phyloP scores from a whole-genome alignment of 1,139 yeast genomes.

The Hansenula sp. region DNA sequence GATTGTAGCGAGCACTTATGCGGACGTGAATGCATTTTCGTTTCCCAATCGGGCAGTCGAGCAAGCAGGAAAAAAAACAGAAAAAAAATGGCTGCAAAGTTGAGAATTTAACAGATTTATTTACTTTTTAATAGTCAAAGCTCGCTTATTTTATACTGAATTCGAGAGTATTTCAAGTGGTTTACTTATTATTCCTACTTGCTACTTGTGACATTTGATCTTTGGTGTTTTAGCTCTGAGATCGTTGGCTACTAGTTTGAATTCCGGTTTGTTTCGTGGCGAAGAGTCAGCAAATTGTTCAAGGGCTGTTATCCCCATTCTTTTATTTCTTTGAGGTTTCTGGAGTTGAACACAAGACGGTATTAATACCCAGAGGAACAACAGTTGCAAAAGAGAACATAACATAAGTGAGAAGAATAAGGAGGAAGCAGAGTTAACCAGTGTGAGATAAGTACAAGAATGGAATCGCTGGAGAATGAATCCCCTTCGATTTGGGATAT shows the following conservation, averaged over 20 bases:
- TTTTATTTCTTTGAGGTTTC: too few relatives aligned
- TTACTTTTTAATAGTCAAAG: not conserved
- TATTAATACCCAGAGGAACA: not conserved
- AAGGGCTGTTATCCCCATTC: not conserved
- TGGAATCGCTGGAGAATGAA: not conserved
- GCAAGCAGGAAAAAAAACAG: not conserved
- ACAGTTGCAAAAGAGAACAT: too few relatives aligned
- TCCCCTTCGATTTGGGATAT: constrained; percentile 25
- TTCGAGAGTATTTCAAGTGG: not conserved
- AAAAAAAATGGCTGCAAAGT: not conserved
- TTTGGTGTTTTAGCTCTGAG: not conserved
- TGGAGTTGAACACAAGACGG: too few relatives aligned
- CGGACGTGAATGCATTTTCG: not conserved
- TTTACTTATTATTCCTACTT: not conserved
- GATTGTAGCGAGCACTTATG: not conserved
- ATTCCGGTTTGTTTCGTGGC: not conserved
- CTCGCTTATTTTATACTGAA: not conserved
- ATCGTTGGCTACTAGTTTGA: not conserved
- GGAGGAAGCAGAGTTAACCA: not conserved
- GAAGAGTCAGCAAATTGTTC: too few relatives aligned
- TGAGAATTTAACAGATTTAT: not conserved
- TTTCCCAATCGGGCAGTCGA: constrained; percentile 2
- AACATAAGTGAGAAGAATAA: not conserved
- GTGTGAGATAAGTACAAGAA: not conserved
- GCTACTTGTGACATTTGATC: not conserved